Percentiles rank a stretch among this genome's conserved stretches.
phyloP scores from a whole-genome alignment of 345 rosid genomes.

The Camelina neglecta region DNA sequence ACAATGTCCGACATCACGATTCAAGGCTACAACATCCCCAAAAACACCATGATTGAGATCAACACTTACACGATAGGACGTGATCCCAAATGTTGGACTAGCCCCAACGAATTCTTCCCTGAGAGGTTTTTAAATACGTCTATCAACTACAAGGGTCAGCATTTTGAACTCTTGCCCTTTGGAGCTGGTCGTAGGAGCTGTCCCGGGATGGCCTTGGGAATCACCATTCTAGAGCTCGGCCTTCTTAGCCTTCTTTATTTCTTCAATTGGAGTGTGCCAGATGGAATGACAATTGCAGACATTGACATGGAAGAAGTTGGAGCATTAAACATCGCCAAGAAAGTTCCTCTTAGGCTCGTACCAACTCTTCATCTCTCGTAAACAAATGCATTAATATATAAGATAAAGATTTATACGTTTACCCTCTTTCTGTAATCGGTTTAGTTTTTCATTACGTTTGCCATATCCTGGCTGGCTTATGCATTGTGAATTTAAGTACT shows the following conservation, averaged over 20 bases:
- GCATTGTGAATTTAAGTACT: too few species aligned
- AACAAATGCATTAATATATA: not conserved
- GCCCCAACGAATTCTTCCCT: conserved; percentile 48
- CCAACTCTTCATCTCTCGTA: conserved; percentile 17
- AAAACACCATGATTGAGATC: conserved; percentile 30
- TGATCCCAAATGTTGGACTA: conserved; percentile 50
- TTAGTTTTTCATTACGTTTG: not conserved
- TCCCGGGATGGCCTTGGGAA: conserved; percentile 36
- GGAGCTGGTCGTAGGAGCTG: conserved; percentile 49
- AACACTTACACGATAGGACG: conserved; percentile 60
- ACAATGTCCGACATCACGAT: conserved; percentile 34
- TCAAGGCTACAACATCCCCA: conserved; percentile 33
- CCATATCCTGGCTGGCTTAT: not conserved
- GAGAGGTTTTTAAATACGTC: conserved; percentile 50
- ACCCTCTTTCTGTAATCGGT: not conserved
- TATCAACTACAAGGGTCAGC: conserved; percentile 48
- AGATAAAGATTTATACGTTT: not conserved
- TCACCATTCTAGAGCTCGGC: conserved; percentile 29
- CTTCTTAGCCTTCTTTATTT: conserved; percentile 40
- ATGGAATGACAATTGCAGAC: conserved; percentile 23
- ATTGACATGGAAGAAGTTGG: conserved; percentile 31
- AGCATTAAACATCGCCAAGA: conserved; percentile 23
- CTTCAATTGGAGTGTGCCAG: conserved; percentile 32
- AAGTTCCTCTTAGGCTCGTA: conserved; percentile 19
- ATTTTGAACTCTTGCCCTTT: conserved; percentile 56